Conservation (phyloP, 176 grass and related monocot species). For the Eleusine indica region DNA sequence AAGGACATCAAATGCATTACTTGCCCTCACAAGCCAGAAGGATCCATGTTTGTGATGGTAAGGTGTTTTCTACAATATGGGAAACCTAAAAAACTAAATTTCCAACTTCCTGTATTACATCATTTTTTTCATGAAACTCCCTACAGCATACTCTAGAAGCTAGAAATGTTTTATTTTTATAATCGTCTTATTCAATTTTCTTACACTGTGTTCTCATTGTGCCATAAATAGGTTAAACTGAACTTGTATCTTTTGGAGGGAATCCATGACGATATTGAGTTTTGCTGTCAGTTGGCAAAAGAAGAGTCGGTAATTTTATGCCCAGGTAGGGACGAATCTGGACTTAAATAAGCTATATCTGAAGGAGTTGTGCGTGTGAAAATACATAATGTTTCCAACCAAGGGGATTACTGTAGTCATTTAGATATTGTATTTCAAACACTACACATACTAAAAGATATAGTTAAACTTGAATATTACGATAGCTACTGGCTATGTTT, state of each 20-base stretch:
- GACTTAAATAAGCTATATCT: background rate
- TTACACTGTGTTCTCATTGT: background rate
- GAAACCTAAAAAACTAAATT: too few species aligned
- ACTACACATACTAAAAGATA: too few species aligned
- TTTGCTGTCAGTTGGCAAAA: slow-evolving; percentile 83
- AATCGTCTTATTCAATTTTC: background rate
- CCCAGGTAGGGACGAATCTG: slow-evolving; percentile 54
- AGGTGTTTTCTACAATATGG: background rate
- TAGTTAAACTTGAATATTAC: background rate
- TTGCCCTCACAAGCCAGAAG: slow-evolving; percentile 82
- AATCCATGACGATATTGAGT: slow-evolving; percentile 77
- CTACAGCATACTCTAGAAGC: too few species aligned
- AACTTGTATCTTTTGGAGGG: slow-evolving; percentile 62
- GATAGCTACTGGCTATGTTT: too few species aligned
- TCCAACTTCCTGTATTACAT: too few species aligned
- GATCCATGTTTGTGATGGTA: slow-evolving; percentile 95
- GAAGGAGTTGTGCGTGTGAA: background rate
- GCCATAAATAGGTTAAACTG: slow-evolving; percentile 63
- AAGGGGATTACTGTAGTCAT: background rate
- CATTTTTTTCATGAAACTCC: too few species aligned
- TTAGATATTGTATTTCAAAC: too few species aligned
- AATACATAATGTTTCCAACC: too few species aligned
- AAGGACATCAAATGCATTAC: slow-evolving; percentile 70
- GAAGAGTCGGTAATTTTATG: slow-evolving; percentile 79
- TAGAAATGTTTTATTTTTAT: background rate